phyloP scores from a whole-genome alignment of 75 land plant genomes.

The Adiantum capillusveneris region DNA sequence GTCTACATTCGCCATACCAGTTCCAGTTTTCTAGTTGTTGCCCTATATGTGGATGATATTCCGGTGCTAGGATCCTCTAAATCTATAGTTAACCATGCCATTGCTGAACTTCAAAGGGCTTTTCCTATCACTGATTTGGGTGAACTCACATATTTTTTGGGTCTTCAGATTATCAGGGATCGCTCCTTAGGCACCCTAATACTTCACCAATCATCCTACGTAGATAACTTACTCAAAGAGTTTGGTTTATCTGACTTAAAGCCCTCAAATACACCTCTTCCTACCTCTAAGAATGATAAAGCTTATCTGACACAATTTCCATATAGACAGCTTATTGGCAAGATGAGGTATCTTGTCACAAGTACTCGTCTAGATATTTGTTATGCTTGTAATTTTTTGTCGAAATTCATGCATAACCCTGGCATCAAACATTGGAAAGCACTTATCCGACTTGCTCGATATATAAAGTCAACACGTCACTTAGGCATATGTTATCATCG shows the following conservation, averaged over 20 bases:
- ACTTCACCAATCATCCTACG: background rate
- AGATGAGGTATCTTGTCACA: background rate
- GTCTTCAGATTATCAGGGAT: background rate
- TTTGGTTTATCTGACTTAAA: background rate
- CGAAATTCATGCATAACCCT: background rate
- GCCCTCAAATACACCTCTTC: background rate
- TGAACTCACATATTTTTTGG: background rate
- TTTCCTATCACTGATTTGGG: background rate
- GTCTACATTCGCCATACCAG: background rate
- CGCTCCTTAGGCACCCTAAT: background rate
- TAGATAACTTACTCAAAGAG: background rate
- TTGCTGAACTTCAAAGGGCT: background rate
- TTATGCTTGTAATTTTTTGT: background rate
- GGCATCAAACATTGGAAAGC: conserved; percentile 2
- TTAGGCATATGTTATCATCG: background rate
- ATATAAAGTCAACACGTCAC: background rate
- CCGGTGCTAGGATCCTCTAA: background rate
- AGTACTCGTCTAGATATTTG: background rate
- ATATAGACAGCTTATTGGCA: background rate
- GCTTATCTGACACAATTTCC: background rate
- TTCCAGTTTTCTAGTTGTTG: background rate
- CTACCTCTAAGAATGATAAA: background rate
- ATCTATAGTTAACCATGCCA: background rate
- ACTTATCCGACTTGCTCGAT: background rate
- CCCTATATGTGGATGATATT: background rate